phyloP scores from a whole-genome alignment of 345 rosid genomes.

The Eucalyptus tenuipes region DNA sequence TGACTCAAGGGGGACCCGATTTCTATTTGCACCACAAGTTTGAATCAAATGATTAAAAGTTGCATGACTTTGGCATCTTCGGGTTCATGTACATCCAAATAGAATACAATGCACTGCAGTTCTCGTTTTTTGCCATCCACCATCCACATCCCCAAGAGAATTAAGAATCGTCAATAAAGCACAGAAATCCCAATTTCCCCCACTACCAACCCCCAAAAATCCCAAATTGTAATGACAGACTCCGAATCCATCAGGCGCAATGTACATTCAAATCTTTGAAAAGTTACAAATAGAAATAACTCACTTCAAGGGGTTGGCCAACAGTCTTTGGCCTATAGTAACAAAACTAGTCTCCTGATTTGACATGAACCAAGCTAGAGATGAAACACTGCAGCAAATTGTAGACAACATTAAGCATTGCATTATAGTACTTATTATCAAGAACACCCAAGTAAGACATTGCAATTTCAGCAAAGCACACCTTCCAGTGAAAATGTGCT shows the following conservation, averaged over 20 bases:
- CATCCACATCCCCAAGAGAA: not conserved
- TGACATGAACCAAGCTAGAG: slow-evolving; percentile 99
- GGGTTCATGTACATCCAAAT: not conserved
- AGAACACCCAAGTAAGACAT: not conserved
- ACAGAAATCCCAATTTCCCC: not conserved
- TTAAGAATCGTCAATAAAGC: not conserved
- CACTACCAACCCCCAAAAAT: not conserved
- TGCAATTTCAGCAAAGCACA: slow-evolving; percentile 2
- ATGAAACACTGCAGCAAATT: slow-evolving; percentile 69
- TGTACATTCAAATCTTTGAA: not conserved
- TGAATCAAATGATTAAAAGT: not conserved
- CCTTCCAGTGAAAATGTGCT: slow-evolving; percentile 99
- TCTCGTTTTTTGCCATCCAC: not conserved
- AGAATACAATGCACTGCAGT: not conserved
- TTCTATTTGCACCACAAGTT: not conserved
- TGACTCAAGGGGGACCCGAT: not conserved
- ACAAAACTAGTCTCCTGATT: slow-evolving; percentile 99
- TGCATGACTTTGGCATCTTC: not conserved
- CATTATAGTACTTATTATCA: not conserved
- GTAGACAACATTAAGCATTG: not conserved
- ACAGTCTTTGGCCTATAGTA: slow-evolving; percentile 91
- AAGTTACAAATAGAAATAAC: not conserved
- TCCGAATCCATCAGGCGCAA: not conserved
- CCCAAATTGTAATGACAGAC: not conserved
- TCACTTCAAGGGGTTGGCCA: slow-evolving; percentile 95